A percentile compares a stretch with the other conserved stretches of the same genome.
phyloP scores from a whole-genome alignment of 2,329 filamentous ascomycete species.

The Aspergillus vadensis region DNA sequence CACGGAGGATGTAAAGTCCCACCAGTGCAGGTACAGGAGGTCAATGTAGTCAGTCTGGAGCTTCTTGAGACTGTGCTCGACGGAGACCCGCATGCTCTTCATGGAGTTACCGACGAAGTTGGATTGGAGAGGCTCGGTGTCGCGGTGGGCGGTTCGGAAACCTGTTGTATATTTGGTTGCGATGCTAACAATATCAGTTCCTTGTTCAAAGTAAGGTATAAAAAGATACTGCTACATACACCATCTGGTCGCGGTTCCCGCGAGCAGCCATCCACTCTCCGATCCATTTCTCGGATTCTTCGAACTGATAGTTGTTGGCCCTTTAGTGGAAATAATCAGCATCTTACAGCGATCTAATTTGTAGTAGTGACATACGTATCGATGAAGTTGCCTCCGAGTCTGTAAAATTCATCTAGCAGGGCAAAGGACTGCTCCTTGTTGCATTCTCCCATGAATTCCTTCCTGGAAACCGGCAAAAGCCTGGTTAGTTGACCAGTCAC shows the following conservation, averaged over 20 bases:
- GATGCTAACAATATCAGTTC: constrained; percentile 35
- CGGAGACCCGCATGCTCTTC: constrained; percentile 45
- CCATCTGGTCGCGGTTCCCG: constrained; percentile 65
- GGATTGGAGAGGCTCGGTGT: constrained; percentile 22
- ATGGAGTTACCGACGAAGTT: constrained; percentile 51
- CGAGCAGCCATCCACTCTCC: constrained; percentile 69
- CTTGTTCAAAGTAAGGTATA: background rate
- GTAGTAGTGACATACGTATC: constrained; percentile 54
- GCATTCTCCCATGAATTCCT: constrained; percentile 59
- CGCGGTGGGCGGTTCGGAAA: constrained; percentile 50
- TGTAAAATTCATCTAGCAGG: constrained; percentile 66
- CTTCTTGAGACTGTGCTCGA: constrained; percentile 50
- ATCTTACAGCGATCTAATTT: background rate
- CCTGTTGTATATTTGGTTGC: constrained; percentile 70
- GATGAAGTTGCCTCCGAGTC: constrained; percentile 70
- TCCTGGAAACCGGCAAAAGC: background rate
- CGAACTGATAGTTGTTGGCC: constrained; percentile 63
- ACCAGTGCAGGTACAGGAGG: constrained; percentile 19
- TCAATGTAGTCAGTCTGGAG: constrained; percentile 56
- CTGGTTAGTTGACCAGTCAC: background rate
- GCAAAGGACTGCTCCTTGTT: constrained; percentile 61
- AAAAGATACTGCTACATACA: constrained; percentile 61
- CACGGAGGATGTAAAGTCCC: constrained; percentile 16
- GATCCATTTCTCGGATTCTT: constrained; percentile 65
- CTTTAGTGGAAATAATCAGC: background rate